Evolutionary conservation across 331 rosid species (phyloP).

Genomic region (Prunus yedoensis): DNA sequence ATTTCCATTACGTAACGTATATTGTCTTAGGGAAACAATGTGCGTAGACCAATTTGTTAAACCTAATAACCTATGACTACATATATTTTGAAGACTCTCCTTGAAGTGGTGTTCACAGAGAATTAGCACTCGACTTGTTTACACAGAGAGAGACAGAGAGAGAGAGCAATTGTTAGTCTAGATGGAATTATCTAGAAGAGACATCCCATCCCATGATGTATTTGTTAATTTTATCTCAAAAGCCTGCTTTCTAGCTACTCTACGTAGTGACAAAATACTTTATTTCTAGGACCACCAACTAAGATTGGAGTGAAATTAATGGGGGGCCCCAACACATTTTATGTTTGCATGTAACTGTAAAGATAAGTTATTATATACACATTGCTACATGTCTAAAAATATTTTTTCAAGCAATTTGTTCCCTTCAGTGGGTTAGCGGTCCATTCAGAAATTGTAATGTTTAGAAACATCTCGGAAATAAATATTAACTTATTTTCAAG

Average conservation of each 20-base stretch:
- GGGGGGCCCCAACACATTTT: not conserved
- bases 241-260: not conserved
- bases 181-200: not conserved
- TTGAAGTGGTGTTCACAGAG: not conserved
- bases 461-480: no score
- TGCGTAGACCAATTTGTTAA: not conserved
- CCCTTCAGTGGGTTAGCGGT: no score
- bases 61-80: not conserved
- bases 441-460: no score
- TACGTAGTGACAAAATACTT: not conserved
- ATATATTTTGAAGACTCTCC: no score
- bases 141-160: no score
- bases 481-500: no score
- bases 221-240: not conserved
- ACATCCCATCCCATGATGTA: not conserved
- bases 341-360: not conserved
- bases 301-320: not conserved
- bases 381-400: no score
- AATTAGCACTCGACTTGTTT: not conserved
- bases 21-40: not conserved
- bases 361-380: not conserved
- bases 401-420: no score
- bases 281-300: not conserved
- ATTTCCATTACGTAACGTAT: not conserved
- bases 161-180: not conserved